Conservation (phyloP, 2,329 filamentous ascomycete genomes). For the Microdochium bolleyi region DNA sequence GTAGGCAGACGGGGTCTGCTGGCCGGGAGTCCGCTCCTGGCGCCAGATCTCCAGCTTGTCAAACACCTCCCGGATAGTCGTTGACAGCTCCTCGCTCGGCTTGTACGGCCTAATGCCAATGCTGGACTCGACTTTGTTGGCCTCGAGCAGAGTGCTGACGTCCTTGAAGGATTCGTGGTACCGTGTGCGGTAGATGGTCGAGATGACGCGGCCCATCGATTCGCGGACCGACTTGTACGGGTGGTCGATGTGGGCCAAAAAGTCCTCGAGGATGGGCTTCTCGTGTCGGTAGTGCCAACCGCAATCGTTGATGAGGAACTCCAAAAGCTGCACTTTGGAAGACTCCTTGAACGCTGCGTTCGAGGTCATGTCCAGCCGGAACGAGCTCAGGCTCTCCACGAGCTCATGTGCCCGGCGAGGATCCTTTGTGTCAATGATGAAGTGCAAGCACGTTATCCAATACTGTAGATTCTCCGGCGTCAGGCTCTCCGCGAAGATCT, state of each 20-base stretch:
- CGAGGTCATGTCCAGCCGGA: slow-evolving; percentile 86
- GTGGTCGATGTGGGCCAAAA: slow-evolving; percentile 86
- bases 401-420: slow-evolving; percentile 82
- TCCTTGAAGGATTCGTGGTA: slow-evolving; percentile 92
- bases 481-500: slow-evolving; percentile 81
- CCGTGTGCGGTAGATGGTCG: slow-evolving; percentile 79
- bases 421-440: slow-evolving; percentile 82
- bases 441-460: slow-evolving; percentile 90
- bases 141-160: slow-evolving; percentile 64
- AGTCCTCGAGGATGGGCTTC: slow-evolving; percentile 80
- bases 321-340: slow-evolving; percentile 85
- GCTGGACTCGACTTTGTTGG: slow-evolving; percentile 72
- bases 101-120: slow-evolving; percentile 80
- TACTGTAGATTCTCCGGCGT: slow-evolving; percentile 93
- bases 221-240: slow-evolving; percentile 97
- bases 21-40: slow-evolving; percentile 71
- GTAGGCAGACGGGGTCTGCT: slow-evolving; percentile 89
- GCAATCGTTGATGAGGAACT: slow-evolving; percentile 77
- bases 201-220: slow-evolving; percentile 83
- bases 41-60: slow-evolving; percentile 79
- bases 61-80: slow-evolving; percentile 70
- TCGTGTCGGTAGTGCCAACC: slow-evolving; percentile 96
- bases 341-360: slow-evolving; percentile 99
- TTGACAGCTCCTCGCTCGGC: slow-evolving; percentile 65
- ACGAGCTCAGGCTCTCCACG: slow-evolving; percentile 72